Conservation (phyloP, 129 eudicot genomes). For the Flaveria bidentis region DNA sequence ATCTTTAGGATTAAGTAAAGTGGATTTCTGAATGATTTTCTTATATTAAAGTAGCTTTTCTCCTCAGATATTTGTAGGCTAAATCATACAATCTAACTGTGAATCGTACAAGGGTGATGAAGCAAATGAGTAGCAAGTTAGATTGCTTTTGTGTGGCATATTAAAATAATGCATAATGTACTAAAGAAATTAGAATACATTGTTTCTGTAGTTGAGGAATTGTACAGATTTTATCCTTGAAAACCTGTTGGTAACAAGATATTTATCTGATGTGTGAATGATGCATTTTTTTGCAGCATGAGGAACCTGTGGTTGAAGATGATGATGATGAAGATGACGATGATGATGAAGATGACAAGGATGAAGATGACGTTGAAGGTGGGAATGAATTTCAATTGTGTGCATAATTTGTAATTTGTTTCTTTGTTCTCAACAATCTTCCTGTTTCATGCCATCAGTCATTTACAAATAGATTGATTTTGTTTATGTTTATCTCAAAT, state of each 20-base stretch:
- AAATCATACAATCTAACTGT: not conserved
- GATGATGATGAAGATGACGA: slow-evolving; percentile 31
- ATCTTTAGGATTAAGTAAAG: not conserved
- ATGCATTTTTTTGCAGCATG: slow-evolving; percentile 28
- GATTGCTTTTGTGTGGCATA: not conserved
- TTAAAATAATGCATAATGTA: not conserved
- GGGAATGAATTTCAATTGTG: not conserved
- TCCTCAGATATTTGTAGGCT: not conserved
- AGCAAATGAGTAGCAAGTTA: not conserved
- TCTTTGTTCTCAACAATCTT: not conserved
- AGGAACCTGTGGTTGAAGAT: slow-evolving; percentile 32
- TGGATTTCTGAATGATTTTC: not conserved
- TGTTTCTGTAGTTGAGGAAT: not conserved
- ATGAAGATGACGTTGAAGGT: slow-evolving; percentile 29
- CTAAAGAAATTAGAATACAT: not conserved
- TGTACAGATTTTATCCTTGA: not conserved
- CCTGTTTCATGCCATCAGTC: not conserved
- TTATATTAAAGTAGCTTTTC: not conserved
- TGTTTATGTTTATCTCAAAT: not conserved
- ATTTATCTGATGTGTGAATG: slow-evolving; percentile 4
- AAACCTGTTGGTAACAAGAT: not conserved
- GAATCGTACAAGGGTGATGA: not conserved
- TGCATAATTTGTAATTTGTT: not conserved
- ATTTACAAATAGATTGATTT: not conserved
- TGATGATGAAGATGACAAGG: slow-evolving; percentile 29